These are phyloP conservation scores for Liquidambar formosana DNA, from an alignment of 164 flowering plant genomes.

Conservation along the genomic window DNA sequence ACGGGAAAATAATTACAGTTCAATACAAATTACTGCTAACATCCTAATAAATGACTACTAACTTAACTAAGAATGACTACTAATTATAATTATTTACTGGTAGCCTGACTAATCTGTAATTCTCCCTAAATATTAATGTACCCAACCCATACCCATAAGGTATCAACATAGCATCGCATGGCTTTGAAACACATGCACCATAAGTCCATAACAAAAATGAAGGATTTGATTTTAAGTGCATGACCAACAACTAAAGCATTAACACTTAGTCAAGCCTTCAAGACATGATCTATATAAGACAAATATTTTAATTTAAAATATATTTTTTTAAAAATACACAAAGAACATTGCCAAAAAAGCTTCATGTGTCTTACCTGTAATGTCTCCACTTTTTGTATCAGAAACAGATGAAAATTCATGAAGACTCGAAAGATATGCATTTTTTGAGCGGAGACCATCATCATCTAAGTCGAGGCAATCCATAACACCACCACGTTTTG, in stretches of 20 bases:
- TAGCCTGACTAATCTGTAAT: too few relatives aligned
- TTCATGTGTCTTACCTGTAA: conserved; percentile 40
- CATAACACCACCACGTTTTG: conserved; percentile 29
- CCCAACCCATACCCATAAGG: too few relatives aligned
- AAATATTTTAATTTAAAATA: not conserved
- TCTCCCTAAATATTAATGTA: not conserved
- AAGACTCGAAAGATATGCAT: conserved; percentile 26
- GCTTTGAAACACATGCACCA: not conserved
- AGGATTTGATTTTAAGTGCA: not conserved
- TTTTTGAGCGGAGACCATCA: conserved; percentile 38
- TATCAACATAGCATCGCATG: not conserved
- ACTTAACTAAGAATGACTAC: too few relatives aligned
- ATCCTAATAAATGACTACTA: too few relatives aligned
- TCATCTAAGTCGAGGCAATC: conserved; percentile 67
- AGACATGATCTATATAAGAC: too few relatives aligned
- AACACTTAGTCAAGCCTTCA: too few relatives aligned
- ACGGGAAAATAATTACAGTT: too few relatives aligned
- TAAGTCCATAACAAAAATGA: not conserved
- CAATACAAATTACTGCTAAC: too few relatives aligned
- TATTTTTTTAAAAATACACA: too few relatives aligned
- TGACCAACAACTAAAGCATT: too few relatives aligned
- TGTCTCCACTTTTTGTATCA: conserved; percentile 45
- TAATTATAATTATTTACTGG: too few relatives aligned
- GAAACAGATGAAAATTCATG: conserved; percentile 44
- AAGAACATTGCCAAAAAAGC: not conserved